Conservation (phyloP, 2,329 filamentous ascomycete genomes). For the Aspergillus brasiliensis region DNA sequence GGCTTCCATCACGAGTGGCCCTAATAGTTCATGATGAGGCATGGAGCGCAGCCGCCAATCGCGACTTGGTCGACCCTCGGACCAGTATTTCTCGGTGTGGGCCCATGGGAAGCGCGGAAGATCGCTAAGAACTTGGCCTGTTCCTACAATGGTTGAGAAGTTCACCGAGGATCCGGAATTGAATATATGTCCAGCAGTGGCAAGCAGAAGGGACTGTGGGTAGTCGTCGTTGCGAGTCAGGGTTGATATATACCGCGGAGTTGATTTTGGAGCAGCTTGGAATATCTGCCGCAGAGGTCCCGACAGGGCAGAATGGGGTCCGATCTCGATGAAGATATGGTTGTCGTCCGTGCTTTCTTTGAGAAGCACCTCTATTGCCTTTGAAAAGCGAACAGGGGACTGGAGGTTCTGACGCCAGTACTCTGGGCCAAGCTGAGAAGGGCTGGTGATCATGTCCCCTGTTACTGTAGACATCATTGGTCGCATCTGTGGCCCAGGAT, state of each 20-base stretch:
- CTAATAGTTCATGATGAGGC: slow-evolving; percentile 33
- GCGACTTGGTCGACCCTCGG: slow-evolving; percentile 17
- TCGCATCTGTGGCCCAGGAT: background rate
- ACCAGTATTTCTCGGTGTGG: slow-evolving; percentile 24
- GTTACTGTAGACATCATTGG: slow-evolving; percentile 12
- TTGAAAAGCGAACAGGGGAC: slow-evolving; percentile 23
- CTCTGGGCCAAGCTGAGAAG: background rate
- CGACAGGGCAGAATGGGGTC: slow-evolving; percentile 39
- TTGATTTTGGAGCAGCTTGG: background rate
- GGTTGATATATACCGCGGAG: slow-evolving; percentile 9
- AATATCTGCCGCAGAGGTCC: slow-evolving; percentile 31
- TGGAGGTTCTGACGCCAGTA: slow-evolving; percentile 22
- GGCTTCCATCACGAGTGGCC: slow-evolving; percentile 26
- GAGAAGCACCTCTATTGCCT: slow-evolving; percentile 16
- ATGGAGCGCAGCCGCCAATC: slow-evolving; percentile 26
- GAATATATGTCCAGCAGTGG: slow-evolving; percentile 21
- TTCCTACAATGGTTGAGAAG: background rate
- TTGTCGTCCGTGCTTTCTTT: background rate
- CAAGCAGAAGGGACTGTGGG: slow-evolving; percentile 21
- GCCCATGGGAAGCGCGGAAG: slow-evolving; percentile 29
- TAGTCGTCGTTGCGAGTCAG: slow-evolving; percentile 8
- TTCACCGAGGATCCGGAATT: slow-evolving; percentile 2
- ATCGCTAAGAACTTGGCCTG: slow-evolving; percentile 18
- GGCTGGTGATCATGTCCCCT: background rate
- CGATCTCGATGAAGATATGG: slow-evolving; percentile 32